phyloP scores from a whole-genome alignment of 805 yeast species.

The Hanseniaspora valbyensis region DNA sequence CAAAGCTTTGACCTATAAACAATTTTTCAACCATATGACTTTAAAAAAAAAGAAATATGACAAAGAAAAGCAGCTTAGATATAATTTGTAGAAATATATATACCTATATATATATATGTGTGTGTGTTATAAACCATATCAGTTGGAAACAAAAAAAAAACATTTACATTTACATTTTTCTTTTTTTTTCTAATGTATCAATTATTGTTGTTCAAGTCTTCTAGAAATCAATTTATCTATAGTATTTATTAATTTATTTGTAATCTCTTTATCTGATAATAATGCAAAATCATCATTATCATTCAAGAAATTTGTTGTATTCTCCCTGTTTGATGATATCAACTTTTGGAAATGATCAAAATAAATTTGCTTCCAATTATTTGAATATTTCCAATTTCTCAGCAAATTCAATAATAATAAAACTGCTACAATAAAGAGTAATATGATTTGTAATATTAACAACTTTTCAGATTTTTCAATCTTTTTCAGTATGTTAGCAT shows the following conservation, averaged over 20 bases:
- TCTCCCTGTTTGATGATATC: neutral
- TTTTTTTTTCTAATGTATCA: neutral
- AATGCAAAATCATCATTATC: neutral
- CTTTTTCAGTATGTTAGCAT: neutral
- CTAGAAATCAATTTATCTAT: slow-evolving; percentile 11
- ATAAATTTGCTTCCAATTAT: neutral
- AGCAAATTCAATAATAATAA: neutral
- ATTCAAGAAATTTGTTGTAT: slow-evolving; percentile 1
- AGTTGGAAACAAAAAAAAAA: neutral
- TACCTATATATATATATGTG: no score
- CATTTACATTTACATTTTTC: neutral
- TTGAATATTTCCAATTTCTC: neutral
- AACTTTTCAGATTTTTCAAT: neutral
- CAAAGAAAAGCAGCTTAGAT: no score
- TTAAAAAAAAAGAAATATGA: no score
- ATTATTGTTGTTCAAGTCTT: slow-evolving; percentile 2
- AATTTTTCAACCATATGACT: neutral
- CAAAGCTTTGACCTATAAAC: neutral
- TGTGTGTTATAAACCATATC: no score
- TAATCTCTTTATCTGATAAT: slow-evolving; percentile 1
- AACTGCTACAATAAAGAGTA: neutral
- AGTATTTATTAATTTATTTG: slow-evolving; percentile 8
- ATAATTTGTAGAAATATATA: no score
- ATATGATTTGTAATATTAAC: slow-evolving; percentile 2
- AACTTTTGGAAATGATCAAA: neutral